A percentile compares a stretch with the other conserved stretches of the same genome.
Conservation (phyloP, 139 green algal genomes). For the Chlamydomonas sp. region DNA sequence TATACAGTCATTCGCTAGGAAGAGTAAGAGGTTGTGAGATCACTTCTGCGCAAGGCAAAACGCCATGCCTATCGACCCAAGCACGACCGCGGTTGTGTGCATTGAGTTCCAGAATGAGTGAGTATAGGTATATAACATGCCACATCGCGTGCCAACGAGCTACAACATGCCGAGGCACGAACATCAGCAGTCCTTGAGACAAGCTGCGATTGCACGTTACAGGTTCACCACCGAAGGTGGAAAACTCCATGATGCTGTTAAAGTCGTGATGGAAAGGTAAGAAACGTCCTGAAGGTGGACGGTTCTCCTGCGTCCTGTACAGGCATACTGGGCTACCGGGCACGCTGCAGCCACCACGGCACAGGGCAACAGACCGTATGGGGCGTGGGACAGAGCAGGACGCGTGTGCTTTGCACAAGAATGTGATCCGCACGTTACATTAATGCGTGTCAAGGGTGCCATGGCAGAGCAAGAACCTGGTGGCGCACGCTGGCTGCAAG, state of each 20-base stretch:
- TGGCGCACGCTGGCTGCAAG: neutral
- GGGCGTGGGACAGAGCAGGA: neutral
- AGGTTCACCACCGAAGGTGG: constrained; percentile 54
- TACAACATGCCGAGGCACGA: neutral
- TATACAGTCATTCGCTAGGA: no score
- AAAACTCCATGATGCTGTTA: constrained; percentile 60
- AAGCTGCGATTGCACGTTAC: neutral
- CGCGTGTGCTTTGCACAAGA: neutral
- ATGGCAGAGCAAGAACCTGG: neutral
- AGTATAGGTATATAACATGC: neutral
- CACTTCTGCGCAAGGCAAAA: no score
- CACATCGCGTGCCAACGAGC: neutral
- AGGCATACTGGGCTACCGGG: neutral
- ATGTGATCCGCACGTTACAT: neutral
- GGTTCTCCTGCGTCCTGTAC: neutral
- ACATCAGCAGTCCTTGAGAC: neutral
- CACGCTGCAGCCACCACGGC: neutral
- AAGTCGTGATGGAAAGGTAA: constrained; percentile 55
- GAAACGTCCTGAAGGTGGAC: neutral
- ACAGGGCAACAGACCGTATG: no score
- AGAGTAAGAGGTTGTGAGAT: no score
- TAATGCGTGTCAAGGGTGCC: neutral
- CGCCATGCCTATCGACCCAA: neutral
- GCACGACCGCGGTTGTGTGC: constrained; percentile 38
- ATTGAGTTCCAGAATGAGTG: constrained; percentile 57